A percentile compares a stretch with the other conserved stretches of the same genome.
phyloP scores from a whole-genome alignment of 164 flowering plant genomes.

The Saururus chinensis region DNA sequence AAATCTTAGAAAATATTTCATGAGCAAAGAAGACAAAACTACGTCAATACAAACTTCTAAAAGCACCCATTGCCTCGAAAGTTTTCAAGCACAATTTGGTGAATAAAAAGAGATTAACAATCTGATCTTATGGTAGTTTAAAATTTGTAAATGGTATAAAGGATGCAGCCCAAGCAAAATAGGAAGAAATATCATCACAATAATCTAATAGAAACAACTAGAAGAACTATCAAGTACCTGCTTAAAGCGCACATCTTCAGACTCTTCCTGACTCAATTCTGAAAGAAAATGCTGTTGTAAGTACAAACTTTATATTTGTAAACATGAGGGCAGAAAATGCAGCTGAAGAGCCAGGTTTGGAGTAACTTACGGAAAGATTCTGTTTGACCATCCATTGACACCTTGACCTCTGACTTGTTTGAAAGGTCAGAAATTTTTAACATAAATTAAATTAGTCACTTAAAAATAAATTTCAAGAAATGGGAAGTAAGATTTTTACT shows the following conservation, averaged over 20 bases:
- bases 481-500: not conserved
- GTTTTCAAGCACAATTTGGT: no score
- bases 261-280: constrained; percentile 76
- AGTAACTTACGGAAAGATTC: constrained; percentile 60
- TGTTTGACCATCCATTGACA: constrained; percentile 37
- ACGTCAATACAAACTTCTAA: no score
- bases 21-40: no score
- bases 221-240: constrained; percentile 37
- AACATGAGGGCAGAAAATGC: not conserved
- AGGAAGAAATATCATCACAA: not conserved
- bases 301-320: not conserved
- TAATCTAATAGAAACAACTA: not conserved
- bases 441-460: no score
- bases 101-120: no score
- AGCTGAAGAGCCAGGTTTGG: not conserved
- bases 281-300: constrained; percentile 15
- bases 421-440: not conserved
- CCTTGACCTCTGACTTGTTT: not conserved
- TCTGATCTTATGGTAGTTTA: no score
- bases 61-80: no score
- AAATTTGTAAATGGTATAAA: no score
- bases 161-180: no score
- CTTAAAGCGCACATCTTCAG: constrained; percentile 76
- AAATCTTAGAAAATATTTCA: no score
- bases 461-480: no score